Percentiles rank a stretch among this genome's conserved stretches.
These are phyloP conservation scores for Leccinum pseudoinsigne DNA, from an alignment of 1,284 basidiomycete genomes.

Conservation along the genomic window DNA sequence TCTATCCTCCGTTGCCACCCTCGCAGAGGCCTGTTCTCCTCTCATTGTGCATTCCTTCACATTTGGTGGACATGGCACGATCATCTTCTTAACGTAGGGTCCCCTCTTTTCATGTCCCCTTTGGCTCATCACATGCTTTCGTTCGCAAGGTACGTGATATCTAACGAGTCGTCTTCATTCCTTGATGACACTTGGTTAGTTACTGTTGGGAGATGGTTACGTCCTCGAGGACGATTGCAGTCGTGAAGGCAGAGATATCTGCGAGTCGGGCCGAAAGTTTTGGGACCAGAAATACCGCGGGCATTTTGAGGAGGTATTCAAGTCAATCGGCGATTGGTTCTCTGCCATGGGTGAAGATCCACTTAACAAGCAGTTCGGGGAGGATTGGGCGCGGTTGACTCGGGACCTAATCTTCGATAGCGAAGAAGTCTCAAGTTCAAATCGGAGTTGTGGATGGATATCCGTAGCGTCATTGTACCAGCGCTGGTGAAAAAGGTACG, in stretches of 20 bases:
- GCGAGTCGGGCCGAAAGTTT: slow-evolving; percentile 74
- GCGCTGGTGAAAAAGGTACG: slow-evolving; percentile 68
- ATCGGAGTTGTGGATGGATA: slow-evolving; percentile 84
- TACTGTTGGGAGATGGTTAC: slow-evolving; percentile 86
- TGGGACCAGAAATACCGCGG: slow-evolving; percentile 84
- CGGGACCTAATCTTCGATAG: slow-evolving; percentile 76
- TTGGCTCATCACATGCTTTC: slow-evolving; percentile 44
- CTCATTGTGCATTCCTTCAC: neutral
- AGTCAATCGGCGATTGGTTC: slow-evolving; percentile 75
- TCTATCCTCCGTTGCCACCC: neutral
- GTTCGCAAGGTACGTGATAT: slow-evolving; percentile 55
- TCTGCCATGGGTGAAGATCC: slow-evolving; percentile 84
- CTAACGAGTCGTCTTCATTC: neutral
- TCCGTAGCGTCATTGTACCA: slow-evolving; percentile 83
- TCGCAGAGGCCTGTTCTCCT: neutral
- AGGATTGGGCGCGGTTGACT: slow-evolving; percentile 83
- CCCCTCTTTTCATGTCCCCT: neutral
- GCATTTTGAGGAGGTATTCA: slow-evolving; percentile 84
- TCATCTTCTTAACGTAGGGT: neutral
- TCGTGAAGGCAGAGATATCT: slow-evolving; percentile 58
- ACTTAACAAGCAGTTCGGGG: slow-evolving; percentile 77
- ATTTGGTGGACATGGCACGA: neutral
- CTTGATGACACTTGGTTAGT: slow-evolving; percentile 34
- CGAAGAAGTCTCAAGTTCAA: slow-evolving; percentile 89
- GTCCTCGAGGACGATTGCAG: slow-evolving; percentile 81